These are phyloP conservation scores for Bocquillonia castaneifolia DNA, from an alignment of 441 rosid species.

Conservation along the genomic window DNA sequence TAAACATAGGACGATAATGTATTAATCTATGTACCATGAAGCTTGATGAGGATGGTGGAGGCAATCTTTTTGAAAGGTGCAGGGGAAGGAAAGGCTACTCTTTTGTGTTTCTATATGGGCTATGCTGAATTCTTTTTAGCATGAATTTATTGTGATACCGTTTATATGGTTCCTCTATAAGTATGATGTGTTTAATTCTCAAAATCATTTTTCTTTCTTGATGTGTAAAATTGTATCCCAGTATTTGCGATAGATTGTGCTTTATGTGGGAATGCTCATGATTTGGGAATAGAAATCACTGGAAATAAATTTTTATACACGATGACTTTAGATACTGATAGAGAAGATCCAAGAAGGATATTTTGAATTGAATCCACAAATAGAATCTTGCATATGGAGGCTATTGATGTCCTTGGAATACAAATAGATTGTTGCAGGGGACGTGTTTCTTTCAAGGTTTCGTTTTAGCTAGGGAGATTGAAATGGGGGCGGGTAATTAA, in stretches of 20 bases:
- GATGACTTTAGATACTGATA: neutral
- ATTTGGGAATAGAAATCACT: neutral
- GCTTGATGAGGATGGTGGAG: neutral
- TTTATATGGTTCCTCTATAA: too few relatives aligned
- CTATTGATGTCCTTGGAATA: neutral
- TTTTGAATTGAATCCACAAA: neutral
- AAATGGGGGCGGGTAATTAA: neutral
- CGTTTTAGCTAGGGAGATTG: neutral
- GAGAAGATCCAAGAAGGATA: neutral
- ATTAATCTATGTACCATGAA: too few relatives aligned
- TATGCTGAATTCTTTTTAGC: too few relatives aligned
- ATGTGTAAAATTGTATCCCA: neutral
- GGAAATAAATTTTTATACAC: neutral
- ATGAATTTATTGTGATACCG: too few relatives aligned
- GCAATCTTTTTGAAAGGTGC: neutral
- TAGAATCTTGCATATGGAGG: neutral
- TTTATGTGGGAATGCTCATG: neutral
- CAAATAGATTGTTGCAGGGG: neutral
- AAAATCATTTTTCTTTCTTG: neutral
- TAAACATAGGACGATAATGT: neutral
- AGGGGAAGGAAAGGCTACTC: too few relatives aligned
- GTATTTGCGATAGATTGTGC: neutral
- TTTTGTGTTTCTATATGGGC: too few relatives aligned
- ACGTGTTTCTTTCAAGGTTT: neutral
- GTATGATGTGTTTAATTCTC: too few relatives aligned